A percentile compares a stretch with the other conserved stretches of the same genome.
Conservation (phyloP, 768 basidiomycete genomes). For the Lepiota subincarnata region DNA sequence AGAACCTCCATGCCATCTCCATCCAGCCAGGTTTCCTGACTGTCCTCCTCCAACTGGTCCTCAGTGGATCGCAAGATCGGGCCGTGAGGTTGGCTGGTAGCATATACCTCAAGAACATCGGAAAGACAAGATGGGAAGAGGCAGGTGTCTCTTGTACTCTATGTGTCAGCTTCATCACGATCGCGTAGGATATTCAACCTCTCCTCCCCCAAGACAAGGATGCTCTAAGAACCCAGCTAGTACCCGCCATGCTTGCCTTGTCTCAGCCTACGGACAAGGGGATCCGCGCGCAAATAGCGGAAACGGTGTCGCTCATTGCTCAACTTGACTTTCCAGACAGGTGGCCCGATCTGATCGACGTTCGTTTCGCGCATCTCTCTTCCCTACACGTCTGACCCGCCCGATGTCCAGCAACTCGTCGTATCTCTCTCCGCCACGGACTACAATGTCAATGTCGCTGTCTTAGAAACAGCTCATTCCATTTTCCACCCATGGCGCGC, state of each 20-base stretch:
- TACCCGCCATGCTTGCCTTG: conserved; percentile 88
- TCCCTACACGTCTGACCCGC: neutral
- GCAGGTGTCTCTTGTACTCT: conserved; percentile 35
- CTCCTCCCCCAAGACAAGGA: conserved; percentile 69
- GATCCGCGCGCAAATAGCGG: conserved; percentile 83
- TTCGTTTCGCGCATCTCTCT: conserved; percentile 37
- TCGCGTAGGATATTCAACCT: conserved; percentile 63
- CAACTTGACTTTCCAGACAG: conserved; percentile 84
- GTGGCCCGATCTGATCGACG: conserved; percentile 90
- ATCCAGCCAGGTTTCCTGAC: conserved; percentile 74
- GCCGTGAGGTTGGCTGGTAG: conserved; percentile 78
- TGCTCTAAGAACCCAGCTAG: conserved; percentile 68
- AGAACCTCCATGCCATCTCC: conserved; percentile 63
- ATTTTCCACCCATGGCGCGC: conserved; percentile 95
- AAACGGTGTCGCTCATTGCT: conserved; percentile 89
- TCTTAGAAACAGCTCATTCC: conserved; percentile 92
- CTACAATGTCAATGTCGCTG: conserved; percentile 83
- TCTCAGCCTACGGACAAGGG: conserved; percentile 69
- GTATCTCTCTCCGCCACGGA: conserved; percentile 73
- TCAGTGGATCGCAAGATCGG: conserved; percentile 62
- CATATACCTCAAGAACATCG: conserved; percentile 89
- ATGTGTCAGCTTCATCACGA: neutral
- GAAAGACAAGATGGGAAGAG: conserved; percentile 87
- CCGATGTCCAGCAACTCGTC: conserved; percentile 73
- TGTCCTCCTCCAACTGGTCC: conserved; percentile 74